These are phyloP conservation scores for Irpex lacteus DNA, from an alignment of 1,284 basidiomycete genomes.

Conservation along the genomic window DNA sequence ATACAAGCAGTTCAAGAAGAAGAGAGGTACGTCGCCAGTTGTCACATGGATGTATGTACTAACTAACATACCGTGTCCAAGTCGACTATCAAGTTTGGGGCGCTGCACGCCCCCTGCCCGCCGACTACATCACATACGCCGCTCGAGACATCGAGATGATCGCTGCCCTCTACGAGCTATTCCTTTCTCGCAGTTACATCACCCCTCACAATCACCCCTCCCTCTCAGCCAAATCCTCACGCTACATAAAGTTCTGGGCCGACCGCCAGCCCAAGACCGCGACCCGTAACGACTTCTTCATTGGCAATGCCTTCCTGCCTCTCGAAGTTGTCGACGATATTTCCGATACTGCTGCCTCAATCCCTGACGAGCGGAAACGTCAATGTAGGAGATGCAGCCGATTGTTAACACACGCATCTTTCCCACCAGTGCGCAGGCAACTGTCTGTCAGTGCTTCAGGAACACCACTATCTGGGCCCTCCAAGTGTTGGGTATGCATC, in stretches of 20 bases:
- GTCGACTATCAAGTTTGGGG: background rate
- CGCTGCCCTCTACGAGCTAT: background rate
- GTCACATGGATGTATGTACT: background rate
- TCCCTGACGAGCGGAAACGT: too few relatives aligned
- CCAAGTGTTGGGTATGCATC: background rate
- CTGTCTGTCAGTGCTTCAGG: too few relatives aligned
- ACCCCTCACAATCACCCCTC: fast-evolving
- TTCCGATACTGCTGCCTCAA: background rate
- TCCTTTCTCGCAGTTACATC: background rate
- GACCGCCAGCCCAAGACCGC: background rate
- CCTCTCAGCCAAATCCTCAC: background rate
- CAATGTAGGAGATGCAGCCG: too few relatives aligned
- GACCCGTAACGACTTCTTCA: background rate
- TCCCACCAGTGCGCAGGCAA: too few relatives aligned
- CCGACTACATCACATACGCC: background rate
- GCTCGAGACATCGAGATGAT: background rate
- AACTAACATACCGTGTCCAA: too few relatives aligned
- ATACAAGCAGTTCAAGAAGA: background rate
- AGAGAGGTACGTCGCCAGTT: background rate
- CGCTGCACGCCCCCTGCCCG: fast-evolving
- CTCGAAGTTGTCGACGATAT: background rate
- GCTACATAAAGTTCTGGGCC: background rate
- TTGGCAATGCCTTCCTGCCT: background rate
- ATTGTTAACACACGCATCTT: too few relatives aligned
- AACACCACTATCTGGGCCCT: too few relatives aligned